phyloP scores from a whole-genome alignment of 2,329 filamentous ascomycete species.

The Aspergillus sp. region DNA sequence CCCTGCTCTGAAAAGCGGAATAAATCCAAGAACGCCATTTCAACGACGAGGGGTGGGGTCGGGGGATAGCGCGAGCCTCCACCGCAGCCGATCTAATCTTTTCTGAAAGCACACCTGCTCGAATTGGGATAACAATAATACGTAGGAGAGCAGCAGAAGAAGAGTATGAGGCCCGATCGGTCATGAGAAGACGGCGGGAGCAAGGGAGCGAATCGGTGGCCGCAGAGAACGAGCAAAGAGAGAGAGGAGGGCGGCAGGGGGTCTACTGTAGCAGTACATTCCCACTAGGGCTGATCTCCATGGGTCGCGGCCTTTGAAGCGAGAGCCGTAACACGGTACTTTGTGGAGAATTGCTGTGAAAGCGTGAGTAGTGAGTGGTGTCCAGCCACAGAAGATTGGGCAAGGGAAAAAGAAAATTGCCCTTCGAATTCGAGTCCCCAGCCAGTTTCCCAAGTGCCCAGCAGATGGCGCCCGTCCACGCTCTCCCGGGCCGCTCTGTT shows the following conservation, averaged over 20 bases:
- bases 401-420: no score
- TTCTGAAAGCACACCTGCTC: no score
- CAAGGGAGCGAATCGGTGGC: not conserved
- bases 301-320: not conserved
- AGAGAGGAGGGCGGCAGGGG: not conserved
- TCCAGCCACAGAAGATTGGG: no score
- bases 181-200: not conserved
- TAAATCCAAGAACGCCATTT: not conserved
- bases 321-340: not conserved
- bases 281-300: constrained; percentile 3
- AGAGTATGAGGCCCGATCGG: no score
- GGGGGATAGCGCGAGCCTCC: not conserved
- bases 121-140: not conserved
- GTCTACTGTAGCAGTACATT: no score
- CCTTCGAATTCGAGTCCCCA: no score
- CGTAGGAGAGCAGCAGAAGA: not conserved
- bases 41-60: not conserved
- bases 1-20: no score
- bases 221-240: not conserved
- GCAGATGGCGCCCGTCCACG: no score
- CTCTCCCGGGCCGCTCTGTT: not conserved
- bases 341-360: not conserved
- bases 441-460: no score
- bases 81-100: not conserved
- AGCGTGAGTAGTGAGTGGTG: no score